Percentiles rank a stretch among this genome's conserved stretches.
These are phyloP conservation scores for Solanum dulcamara DNA, from an alignment of 257 asterid genomes.

Conservation along the genomic window DNA sequence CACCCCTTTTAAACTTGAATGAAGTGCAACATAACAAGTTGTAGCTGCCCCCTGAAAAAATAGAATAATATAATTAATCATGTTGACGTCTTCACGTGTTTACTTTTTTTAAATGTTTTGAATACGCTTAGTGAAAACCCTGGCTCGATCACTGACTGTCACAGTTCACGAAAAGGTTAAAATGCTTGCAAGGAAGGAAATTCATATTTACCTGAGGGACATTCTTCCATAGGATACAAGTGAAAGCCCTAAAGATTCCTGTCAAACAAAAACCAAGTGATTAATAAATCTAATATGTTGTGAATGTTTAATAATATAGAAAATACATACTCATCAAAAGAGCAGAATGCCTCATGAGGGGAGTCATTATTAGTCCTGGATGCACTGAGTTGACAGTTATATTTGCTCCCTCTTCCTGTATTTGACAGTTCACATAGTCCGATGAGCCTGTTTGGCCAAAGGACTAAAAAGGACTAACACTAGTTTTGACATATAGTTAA, in stretches of 20 bases:
- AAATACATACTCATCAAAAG: conserved; percentile 35
- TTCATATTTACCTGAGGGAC: conserved; percentile 54
- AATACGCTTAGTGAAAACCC: background rate
- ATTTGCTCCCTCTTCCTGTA: conserved; percentile 77
- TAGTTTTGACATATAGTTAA: background rate
- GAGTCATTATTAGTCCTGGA: conserved; percentile 85
- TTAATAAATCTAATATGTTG: background rate
- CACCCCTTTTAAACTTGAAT: conserved; percentile 37
- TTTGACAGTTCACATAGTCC: background rate
- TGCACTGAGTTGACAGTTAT: conserved; percentile 77
- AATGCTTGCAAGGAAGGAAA: background rate
- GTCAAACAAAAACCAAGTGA: conserved; percentile 9
- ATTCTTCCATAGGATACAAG: conserved; percentile 66
- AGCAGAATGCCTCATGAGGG: conserved; percentile 59
- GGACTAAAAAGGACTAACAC: background rate
- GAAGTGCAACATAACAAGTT: conserved; percentile 67
- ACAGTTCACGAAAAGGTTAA: background rate
- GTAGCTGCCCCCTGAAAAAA: conserved; percentile 61
- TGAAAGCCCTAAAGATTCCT: conserved; percentile 41
- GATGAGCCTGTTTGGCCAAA: background rate
- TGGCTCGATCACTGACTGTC: background rate
- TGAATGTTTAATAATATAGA: background rate
- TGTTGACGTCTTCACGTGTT: background rate
- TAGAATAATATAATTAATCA: background rate
- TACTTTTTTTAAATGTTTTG: background rate